phyloP scores from a whole-genome alignment of 179 eudicot genomes.

The Spergularia azorica region DNA sequence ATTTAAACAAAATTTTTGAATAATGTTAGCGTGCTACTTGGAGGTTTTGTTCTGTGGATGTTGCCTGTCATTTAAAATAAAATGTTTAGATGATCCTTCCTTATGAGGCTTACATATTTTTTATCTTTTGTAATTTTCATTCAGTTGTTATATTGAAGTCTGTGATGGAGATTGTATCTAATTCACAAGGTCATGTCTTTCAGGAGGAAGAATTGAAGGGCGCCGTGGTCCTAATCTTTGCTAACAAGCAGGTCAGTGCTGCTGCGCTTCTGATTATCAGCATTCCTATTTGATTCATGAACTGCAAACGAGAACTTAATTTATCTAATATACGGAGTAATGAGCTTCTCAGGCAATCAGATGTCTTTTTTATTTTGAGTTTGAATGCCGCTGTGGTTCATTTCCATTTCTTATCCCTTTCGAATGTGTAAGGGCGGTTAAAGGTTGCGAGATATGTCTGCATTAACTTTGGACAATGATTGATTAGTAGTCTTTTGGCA shows the following conservation, averaged over 20 bases:
- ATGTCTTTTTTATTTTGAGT: background rate
- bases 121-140: background rate
- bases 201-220: slow-evolving; percentile 99
- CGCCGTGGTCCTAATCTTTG: slow-evolving; percentile 86
- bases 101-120: background rate
- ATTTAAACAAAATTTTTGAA: background rate
- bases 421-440: too few relatives aligned
- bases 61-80: background rate
- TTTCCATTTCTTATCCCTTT: background rate
- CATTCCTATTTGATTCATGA: background rate
- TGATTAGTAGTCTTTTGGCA: background rate
- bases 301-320: background rate
- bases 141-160: background rate
- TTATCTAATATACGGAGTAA: background rate
- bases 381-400: background rate
- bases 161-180: background rate
- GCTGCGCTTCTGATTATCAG: background rate
- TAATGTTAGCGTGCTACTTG: background rate
- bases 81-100: background rate
- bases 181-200: slow-evolving; percentile 15
- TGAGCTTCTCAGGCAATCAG: background rate
- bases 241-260: slow-evolving; percentile 87
- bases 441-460: background rate
- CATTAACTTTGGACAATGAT: background rate
- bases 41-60: background rate